Percentiles rank a stretch among this genome's conserved stretches.
Conservation (phyloP, 805 yeast genomes). For the Maudiozyma pseudohumilis region DNA sequence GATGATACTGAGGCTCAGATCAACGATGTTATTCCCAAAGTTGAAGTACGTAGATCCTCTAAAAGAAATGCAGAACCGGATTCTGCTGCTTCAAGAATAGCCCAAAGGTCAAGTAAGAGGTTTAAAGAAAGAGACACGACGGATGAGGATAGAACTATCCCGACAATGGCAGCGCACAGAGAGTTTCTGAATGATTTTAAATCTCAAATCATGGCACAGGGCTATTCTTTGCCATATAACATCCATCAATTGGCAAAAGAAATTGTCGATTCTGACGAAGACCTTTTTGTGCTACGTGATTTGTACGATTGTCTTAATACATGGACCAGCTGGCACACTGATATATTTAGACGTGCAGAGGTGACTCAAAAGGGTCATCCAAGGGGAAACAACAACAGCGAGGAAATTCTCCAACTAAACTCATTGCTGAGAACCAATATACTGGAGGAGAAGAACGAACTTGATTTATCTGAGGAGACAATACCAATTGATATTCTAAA, state of each 20-base stretch:
- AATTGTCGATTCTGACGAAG: neutral
- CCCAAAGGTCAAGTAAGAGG: slow-evolving; percentile 34
- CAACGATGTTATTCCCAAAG: no score
- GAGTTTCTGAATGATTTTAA: slow-evolving; percentile 15
- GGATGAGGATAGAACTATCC: neutral
- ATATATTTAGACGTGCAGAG: slow-evolving; percentile 20
- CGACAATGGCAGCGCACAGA: slow-evolving; percentile 8
- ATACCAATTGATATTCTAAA: slow-evolving; percentile 10
- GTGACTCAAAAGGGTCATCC: slow-evolving; percentile 2
- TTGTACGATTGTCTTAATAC: slow-evolving; percentile 27
- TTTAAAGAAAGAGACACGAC: slow-evolving; percentile 22
- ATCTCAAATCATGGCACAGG: slow-evolving; percentile 2
- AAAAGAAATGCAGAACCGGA: slow-evolving; percentile 1
- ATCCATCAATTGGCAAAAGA: slow-evolving; percentile 7
- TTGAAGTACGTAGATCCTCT: neutral
- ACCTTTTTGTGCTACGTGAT: slow-evolving; percentile 14
- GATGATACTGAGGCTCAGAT: neutral
- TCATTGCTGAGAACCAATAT: slow-evolving; percentile 27
- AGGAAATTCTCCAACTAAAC: slow-evolving; percentile 19
- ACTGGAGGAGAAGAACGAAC: slow-evolving; percentile 14
- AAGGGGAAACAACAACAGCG: slow-evolving; percentile 7
- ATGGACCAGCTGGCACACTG: slow-evolving; percentile 31
- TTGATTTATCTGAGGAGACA: slow-evolving; percentile 5
- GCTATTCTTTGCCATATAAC: slow-evolving; percentile 5
- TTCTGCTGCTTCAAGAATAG: slow-evolving; percentile 13